Evolutionary conservation across 495 filamentous ascomycete genomes (phyloP).

Genomic region (Tetracladium setigerum): DNA sequence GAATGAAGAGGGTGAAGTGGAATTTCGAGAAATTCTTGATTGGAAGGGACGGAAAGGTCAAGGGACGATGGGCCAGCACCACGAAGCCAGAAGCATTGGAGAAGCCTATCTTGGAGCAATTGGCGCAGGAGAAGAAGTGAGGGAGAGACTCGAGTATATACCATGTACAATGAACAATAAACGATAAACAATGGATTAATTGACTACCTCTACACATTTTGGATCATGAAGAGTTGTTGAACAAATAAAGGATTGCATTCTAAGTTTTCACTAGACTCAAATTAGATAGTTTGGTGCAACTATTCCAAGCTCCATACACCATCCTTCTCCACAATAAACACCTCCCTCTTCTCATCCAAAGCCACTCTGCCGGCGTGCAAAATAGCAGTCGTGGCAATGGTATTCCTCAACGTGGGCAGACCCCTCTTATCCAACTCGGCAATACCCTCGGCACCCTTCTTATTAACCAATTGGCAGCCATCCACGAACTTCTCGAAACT

Average conservation of each 20-base stretch:
- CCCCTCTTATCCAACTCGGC: constrained; percentile 71
- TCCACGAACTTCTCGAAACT: constrained; percentile 96
- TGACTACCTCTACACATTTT: background rate
- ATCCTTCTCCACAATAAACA: constrained; percentile 59
- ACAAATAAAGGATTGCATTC: too few relatives aligned
- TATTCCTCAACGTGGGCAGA: constrained; percentile 79
- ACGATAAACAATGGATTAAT: background rate
- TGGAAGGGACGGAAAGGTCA: constrained; percentile 76
- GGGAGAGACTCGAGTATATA: constrained; percentile 12
- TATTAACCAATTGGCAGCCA: constrained; percentile 63
- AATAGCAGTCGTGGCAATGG: constrained; percentile 85
- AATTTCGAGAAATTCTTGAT: constrained; percentile 98
- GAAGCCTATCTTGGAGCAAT: constrained; percentile 63
- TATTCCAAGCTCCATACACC: constrained; percentile 66
- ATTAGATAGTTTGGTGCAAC: constrained; percentile 2
- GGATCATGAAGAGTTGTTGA: too few relatives aligned
- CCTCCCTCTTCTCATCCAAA: constrained; percentile 70
- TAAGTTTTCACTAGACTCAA: too few relatives aligned
- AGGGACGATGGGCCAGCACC: constrained; percentile 70
- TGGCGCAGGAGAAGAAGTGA: constrained; percentile 33
- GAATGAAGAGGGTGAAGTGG: constrained; percentile 88
- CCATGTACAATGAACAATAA: constrained; percentile 3
- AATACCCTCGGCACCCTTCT: constrained; percentile 61
- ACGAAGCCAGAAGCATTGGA: constrained; percentile 80
- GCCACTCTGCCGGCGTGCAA: constrained; percentile 76